Evolutionary conservation across 1,284 basidiomycete species (phyloP), one percentile per base, ranked within the genome.

Genomic region (Austroboletus novae-zelandiae): DNA sequence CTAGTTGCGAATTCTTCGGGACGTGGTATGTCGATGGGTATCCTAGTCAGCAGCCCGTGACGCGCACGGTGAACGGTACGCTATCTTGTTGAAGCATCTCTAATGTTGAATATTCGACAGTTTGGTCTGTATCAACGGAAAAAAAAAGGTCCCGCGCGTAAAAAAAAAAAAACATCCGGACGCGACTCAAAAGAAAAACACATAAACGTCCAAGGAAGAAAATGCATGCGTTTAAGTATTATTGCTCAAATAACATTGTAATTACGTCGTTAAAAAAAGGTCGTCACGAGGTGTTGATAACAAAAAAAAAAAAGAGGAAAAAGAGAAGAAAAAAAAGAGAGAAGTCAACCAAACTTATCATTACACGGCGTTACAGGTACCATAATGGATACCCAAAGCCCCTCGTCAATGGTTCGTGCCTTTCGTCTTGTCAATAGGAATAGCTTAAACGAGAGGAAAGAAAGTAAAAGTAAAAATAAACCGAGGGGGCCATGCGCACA

Each of bases 361-460:
- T 63, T 69, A 70, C 68, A 66, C 3, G 54, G 40, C 55, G 56
- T 43, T 29, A 42, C n/a, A 42, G 18, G 40, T 18, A 42, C 29
- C 40, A 42, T 40, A 40, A 40, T 23, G 23, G 39, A 40, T 40
- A 27, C 39, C 39, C 20, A 14, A 27, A 25, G 23, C 11, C 39
- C 39, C 40, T 31, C 29, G 27, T 42, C 40, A 47, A 35, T 48
- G 48, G 36, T 58, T 58, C 54, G 48, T 67, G 14, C 17, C 39
- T 14, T 40, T 25, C 15, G 15, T 29, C 51, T 36, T 45, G 51
- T 67, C 59, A 61, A 68, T 68, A 69, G 61, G 39, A 51, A 66
- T 67, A 69, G 47, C 68, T 69, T 70, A 67, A 54, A 66, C 23
- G 50, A 55, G 43, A 47, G 15, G 34, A 34, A 42, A 10, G 36